Evolutionary conservation across 2,329 filamentous ascomycete species (phyloP), one percentile per base, ranked within the genome.

Genomic region (Fonsecaea nubica): DNA sequence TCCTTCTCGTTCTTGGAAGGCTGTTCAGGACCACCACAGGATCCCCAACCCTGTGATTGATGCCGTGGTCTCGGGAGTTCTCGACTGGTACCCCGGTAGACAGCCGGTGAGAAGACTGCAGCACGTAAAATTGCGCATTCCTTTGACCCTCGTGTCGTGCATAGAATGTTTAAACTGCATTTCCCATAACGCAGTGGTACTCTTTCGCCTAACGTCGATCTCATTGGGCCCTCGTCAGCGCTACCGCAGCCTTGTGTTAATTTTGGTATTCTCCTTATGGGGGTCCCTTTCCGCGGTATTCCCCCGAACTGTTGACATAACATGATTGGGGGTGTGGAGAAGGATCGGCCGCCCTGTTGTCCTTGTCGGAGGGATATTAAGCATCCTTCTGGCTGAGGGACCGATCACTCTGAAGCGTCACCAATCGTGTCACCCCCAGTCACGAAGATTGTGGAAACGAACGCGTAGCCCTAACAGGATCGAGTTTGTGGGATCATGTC

Each of bases 181-280:
- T 21, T 50, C 9, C 30, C 13, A 12, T 18, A 15, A 35, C 8
- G 10, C 6, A 13, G 33, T 2, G 40, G 40, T 13, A 35, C 7
- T 21, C 36, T 15, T 50, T 42, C 13, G 36, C 57, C 33, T 50
- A 15, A 7, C 13, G 3, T 25, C 45, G 9, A 25, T 50, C 4
- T 50, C 40, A 25, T 50, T 21, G 9, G 45, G 2, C 3, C 9
- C 45, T 9, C 18, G 57, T 50, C 57, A 59, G 57, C 57, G 40
- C 57, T 59, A 59, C 30, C 7, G 57, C 57, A 59, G 38, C 56
- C 30, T 36, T 35, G 40, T 50, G 57, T 48, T 36, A 48, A 35
- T 33, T 36, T 35, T 59, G 30, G 15, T 21, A 8, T 18, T 35
- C 13, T 12, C 25, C 6, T 8, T 10, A 48, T 25, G 6, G 21